Percentiles rank a stretch among this genome's conserved stretches.
phyloP scores from a whole-genome alignment of 352 stramenopile genomes.

The Phytophthora brassicae region DNA sequence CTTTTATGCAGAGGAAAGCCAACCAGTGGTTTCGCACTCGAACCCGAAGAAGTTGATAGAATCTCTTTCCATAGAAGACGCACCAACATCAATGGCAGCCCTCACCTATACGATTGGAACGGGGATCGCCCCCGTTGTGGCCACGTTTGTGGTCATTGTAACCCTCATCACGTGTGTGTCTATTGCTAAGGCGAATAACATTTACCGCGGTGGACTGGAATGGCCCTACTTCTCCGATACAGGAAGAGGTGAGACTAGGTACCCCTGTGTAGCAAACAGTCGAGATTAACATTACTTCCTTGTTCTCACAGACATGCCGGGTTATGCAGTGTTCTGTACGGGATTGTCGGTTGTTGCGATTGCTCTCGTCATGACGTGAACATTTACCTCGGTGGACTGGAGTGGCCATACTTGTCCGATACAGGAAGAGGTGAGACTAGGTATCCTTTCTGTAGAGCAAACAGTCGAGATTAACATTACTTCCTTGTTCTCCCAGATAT shows the following conservation, averaged over 20 bases:
- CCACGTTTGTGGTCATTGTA: conserved; percentile 23
- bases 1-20: neutral
- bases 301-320: conserved; percentile 25
- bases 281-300: neutral
- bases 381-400: conserved; percentile 46
- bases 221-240: conserved; percentile 66
- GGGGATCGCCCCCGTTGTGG: conserved; percentile 35
- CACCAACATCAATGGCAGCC: neutral
- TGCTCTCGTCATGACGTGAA: conserved; percentile 42
- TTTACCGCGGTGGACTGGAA: conserved; percentile 46
- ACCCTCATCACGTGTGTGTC: conserved; percentile 49
- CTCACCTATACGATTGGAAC: conserved; percentile 12
- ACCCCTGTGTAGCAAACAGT: neutral
- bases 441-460: no score
- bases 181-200: conserved; percentile 37
- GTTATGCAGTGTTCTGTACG: conserved; percentile 43
- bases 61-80: neutral
- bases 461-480: neutral
- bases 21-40: neutral
- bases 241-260: conserved; percentile 27
- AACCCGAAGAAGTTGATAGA: no score
- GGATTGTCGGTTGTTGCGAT: conserved; percentile 33
- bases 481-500: conserved; percentile 15
- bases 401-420: conserved; percentile 66
- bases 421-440: conserved; percentile 33